Conservation (phyloP, 176 grass and related monocot species). For the Metroxylon sagu region DNA sequence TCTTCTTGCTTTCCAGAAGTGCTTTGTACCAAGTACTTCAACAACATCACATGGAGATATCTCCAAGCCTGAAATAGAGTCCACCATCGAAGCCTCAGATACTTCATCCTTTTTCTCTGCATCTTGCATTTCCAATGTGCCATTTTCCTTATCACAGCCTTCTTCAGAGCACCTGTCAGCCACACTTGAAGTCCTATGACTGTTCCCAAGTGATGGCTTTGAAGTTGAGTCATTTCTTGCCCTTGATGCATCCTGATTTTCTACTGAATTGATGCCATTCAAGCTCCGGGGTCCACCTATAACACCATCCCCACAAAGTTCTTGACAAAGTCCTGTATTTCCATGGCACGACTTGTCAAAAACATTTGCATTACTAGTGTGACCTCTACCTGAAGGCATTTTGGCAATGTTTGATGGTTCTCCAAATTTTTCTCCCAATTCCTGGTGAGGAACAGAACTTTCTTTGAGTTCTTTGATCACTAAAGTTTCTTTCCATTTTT, state of each 20-base stretch:
- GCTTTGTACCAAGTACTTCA: conserved; percentile 15
- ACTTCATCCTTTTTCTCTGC: conserved; percentile 23
- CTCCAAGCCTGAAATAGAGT: conserved; percentile 32
- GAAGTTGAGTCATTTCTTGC: neutral
- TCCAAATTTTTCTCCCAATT: neutral
- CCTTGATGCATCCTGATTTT: neutral
- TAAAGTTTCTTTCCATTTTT: neutral
- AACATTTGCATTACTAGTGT: neutral
- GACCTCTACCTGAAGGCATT: neutral
- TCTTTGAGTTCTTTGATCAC: neutral
- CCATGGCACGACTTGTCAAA: neutral
- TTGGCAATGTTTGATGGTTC: neutral
- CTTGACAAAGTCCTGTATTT: neutral
- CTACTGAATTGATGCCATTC: neutral
- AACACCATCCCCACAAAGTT: neutral
- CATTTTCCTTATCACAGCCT: neutral
- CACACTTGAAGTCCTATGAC: neutral
- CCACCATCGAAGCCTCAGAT: conserved; percentile 29
- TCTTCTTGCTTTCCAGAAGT: conserved; percentile 22
- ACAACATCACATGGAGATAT: conserved; percentile 51
- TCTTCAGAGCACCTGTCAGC: neutral
- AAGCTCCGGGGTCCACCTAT: neutral
- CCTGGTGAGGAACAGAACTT: neutral
- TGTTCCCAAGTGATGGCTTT: neutral
- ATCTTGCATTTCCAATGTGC: neutral